Conservation (phyloP, 345 rosid species). For the Microcos paniculata region DNA sequence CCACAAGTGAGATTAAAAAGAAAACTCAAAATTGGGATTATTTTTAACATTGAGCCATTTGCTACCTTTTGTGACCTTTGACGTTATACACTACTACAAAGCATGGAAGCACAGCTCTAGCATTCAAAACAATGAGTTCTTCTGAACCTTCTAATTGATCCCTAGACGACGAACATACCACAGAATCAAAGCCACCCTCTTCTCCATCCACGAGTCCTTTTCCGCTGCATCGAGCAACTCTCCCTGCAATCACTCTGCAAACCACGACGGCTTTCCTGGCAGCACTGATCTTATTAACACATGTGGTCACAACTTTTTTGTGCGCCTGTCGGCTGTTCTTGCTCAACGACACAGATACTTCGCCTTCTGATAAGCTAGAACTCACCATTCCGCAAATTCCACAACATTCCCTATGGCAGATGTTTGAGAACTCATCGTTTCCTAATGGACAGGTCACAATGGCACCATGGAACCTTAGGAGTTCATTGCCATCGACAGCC, state of each 20-base stretch:
- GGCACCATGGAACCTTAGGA: neutral
- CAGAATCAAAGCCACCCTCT: constrained; percentile 9
- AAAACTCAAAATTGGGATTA: neutral
- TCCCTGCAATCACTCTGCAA: constrained; percentile 13
- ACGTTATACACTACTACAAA: neutral
- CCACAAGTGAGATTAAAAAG: neutral
- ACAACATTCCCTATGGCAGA: constrained; percentile 2
- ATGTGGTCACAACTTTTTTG: neutral
- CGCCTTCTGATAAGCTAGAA: neutral
- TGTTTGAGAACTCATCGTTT: neutral
- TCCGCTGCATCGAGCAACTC: neutral
- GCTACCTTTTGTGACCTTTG: neutral
- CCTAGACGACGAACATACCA: neutral
- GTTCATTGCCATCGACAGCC: constrained; percentile 11
- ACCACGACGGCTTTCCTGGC: neutral
- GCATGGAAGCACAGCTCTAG: neutral
- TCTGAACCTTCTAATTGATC: neutral
- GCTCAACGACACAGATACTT: neutral
- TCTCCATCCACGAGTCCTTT: neutral
- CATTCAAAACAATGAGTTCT: constrained; percentile 8
- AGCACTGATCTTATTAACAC: neutral
- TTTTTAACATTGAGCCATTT: neutral
- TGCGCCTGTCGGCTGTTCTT: neutral
- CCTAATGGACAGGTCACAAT: constrained; percentile 4
- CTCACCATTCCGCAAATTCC: neutral